Evolutionary conservation across 129 eudicot species (phyloP), one percentile per base, ranked within the genome.

Genomic region (Helianthus tuberosus): DNA sequence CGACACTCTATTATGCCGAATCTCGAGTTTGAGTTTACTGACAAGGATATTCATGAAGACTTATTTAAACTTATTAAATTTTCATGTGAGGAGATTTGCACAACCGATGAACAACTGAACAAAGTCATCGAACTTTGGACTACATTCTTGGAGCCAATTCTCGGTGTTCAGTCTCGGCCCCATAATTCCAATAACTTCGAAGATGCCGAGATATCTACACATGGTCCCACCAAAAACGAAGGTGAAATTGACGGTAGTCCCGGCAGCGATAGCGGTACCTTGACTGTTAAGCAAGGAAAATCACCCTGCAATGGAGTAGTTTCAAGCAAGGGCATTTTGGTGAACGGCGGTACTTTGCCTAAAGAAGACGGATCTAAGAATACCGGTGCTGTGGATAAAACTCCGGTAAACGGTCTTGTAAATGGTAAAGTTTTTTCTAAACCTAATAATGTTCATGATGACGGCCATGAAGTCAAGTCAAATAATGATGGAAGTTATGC

Each of bases 111-210:
- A 69, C 99, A 94, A 61, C 63, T 91, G 43, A 81, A 86, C 65
- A 91, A 88, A 81, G 92, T 89, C 6, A 66, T 91, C 82, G 87
- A 79, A 74, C 87, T 94, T 70, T 94, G 99, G 99, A 85, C 90
- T 60, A 64, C 87, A 11, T 94, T 94, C 66, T 89, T 94, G 86
- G 99, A 94, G 88, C 91, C 96, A 57, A 83, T 94, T 88, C 77
- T 94, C 47, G 92, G 88, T 55, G 82, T 91, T 46, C 78, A 80
- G 54, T 81, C 88, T 61, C 87, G 84, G 35, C 82, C 84, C 12
- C 84, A 73, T 35, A 71, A 75, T 55, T 66, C 78, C 0, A 83
- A 80, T 53, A 68, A 66, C 71, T n/a, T 69, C 29, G 93, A 86
- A 78, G 93, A 81, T 72, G 82, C 71, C 16, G 80, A 48, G 20